A percentile compares a stretch with the other conserved stretches of the same genome.
These are phyloP conservation scores for Aspergillus pseudotamarii DNA, from an alignment of 2,329 filamentous ascomycete genomes.

Conservation along the genomic window DNA sequence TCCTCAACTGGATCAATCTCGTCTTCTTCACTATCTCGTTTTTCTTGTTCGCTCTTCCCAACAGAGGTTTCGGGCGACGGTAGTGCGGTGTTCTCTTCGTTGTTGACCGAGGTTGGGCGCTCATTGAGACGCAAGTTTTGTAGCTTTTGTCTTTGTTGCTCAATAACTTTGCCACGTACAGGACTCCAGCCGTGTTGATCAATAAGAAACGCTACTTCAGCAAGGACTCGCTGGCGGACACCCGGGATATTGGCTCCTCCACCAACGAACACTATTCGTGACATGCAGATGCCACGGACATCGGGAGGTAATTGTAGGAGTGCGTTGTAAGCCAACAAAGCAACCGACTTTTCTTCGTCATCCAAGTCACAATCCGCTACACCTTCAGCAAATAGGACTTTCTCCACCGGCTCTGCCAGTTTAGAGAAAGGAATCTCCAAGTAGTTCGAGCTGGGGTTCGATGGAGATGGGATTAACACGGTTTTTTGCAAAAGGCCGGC, in stretches of 20 bases:
- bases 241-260: slow-evolving; percentile 79
- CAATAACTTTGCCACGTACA: slow-evolving; percentile 70
- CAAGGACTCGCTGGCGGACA: slow-evolving; percentile 73
- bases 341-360: slow-evolving; percentile 82
- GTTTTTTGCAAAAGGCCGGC: slow-evolving; percentile 34
- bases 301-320: slow-evolving; percentile 79
- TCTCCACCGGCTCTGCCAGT: slow-evolving; percentile 75
- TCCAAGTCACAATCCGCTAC: slow-evolving; percentile 66
- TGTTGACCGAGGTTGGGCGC: slow-evolving; percentile 20
- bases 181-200: slow-evolving; percentile 74
- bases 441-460: slow-evolving; percentile 43
- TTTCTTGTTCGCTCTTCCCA: slow-evolving; percentile 17
- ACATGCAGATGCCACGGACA: slow-evolving; percentile 81
- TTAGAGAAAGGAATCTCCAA: slow-evolving; percentile 68
- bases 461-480: slow-evolving; percentile 49
- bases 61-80: slow-evolving; percentile 24
- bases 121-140: slow-evolving; percentile 34
- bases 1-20: slow-evolving; percentile 53
- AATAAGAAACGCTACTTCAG: slow-evolving; percentile 71
- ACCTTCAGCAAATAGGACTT: slow-evolving; percentile 67
- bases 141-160: slow-evolving; percentile 50
- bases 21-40: slow-evolving; percentile 27
- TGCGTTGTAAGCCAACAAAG: slow-evolving; percentile 73
- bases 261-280: slow-evolving; percentile 83
- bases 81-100: slow-evolving; percentile 10